Evolutionary conservation across 768 basidiomycete genomes (phyloP).

Genomic region (Mycena crocata): DNA sequence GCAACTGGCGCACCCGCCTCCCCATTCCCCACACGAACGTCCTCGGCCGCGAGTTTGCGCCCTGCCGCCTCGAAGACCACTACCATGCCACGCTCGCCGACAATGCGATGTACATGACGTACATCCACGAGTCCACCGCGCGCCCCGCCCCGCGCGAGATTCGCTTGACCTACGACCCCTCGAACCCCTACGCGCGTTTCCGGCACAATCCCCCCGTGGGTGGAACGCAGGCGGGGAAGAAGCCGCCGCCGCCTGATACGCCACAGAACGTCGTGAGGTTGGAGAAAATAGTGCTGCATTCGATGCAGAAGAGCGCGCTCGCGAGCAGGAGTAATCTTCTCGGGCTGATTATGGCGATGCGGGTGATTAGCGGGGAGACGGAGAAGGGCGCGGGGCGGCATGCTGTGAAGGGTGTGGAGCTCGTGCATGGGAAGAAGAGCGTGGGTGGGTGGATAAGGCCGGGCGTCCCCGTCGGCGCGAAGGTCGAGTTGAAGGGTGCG

Average conservation of each 20-base stretch:
- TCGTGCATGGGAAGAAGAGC: constrained; percentile 75
- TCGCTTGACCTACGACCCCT: constrained; percentile 77
- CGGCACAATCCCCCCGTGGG: constrained; percentile 82
- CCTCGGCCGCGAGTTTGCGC: constrained; percentile 75
- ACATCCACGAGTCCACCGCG: constrained; percentile 76
- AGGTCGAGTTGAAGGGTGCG: constrained; percentile 90
- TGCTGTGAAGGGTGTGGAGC: constrained; percentile 79
- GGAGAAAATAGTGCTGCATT: constrained; percentile 88
- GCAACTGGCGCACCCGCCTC: constrained; percentile 64
- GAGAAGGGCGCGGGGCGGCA: constrained; percentile 77
- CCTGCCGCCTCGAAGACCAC: constrained; percentile 83
- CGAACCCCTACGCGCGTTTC: constrained; percentile 86
- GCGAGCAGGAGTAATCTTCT: constrained; percentile 78
- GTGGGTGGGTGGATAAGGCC: constrained; percentile 88
- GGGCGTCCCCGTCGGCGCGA: constrained; percentile 85
- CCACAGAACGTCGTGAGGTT: constrained; percentile 78
- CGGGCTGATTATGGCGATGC: constrained; percentile 87
- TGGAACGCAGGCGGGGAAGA: constrained; percentile 74
- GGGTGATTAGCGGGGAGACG: constrained; percentile 89
- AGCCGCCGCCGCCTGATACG: constrained; percentile 73
- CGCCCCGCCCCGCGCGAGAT: constrained; percentile 67
- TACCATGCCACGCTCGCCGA: constrained; percentile 86
- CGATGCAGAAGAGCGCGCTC: constrained; percentile 86
- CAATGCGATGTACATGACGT: constrained; percentile 95
- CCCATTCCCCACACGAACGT: constrained; percentile 80